Conservation (phyloP, 192 early-diverging fungal species). For the Backusella luteola region DNA sequence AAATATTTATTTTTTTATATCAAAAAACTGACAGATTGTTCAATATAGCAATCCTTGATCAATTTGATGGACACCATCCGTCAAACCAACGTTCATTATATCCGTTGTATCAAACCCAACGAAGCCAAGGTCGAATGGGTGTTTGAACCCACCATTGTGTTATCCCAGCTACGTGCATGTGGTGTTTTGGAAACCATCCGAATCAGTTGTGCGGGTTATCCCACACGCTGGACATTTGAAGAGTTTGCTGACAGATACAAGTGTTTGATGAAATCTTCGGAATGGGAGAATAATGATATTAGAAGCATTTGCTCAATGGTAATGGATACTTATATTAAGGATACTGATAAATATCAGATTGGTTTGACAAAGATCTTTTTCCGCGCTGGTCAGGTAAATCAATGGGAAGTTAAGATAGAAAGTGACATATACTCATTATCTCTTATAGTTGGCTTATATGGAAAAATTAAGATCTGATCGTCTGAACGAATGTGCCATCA, state of each 20-base stretch:
- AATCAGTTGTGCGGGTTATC: constrained; percentile 98
- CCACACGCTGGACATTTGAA: constrained; percentile 82
- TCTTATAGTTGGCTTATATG: constrained; percentile 60
- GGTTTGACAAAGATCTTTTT: constrained; percentile 98
- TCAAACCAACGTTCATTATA: constrained; percentile 92
- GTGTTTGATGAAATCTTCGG: constrained; percentile 48
- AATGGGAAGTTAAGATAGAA: background rate
- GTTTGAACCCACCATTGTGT: constrained; percentile 93
- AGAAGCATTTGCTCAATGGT: constrained; percentile 61
- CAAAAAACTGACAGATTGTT: background rate
- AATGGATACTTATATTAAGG: constrained; percentile 65
- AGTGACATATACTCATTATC: background rate
- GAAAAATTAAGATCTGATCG: constrained; percentile 89
- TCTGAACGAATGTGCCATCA: constrained; percentile 75
- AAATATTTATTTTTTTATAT: too few species aligned
- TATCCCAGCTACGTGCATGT: constrained; percentile 93
- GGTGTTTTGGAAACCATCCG: constrained; percentile 99
- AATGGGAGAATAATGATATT: constrained; percentile 49
- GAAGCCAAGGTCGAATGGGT: constrained; percentile 87
- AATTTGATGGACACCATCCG: constrained; percentile 95
- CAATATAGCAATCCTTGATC: constrained; percentile 68
- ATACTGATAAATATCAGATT: constrained; percentile 88
- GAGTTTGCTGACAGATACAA: constrained; percentile 88
- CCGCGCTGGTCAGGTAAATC: constrained; percentile 81
- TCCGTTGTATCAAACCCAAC: constrained; percentile 99